Conservation (phyloP, 768 basidiomycete species). For the Termitomyces sp. region DNA sequence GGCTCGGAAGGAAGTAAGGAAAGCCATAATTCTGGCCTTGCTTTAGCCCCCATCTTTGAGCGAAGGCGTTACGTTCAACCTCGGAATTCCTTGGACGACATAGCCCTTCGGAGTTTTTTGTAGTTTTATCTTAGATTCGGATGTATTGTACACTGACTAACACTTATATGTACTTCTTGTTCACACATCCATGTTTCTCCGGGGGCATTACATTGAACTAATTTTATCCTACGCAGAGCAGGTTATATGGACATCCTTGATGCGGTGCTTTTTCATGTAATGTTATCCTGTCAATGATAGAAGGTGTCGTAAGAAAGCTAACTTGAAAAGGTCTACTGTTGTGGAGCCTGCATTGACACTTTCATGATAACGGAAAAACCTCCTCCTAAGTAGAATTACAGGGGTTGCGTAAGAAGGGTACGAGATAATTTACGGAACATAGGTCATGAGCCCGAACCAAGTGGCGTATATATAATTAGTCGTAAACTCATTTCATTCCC, state of each 20-base stretch:
- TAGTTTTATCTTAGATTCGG: background rate
- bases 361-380: background rate
- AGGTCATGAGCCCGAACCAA: slow-evolving; percentile 11
- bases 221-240: background rate
- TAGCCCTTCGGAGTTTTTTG: slow-evolving; percentile 34
- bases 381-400: slow-evolving; percentile 1
- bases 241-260: background rate
- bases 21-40: slow-evolving; percentile 30
- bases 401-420: slow-evolving; percentile 1
- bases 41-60: slow-evolving; percentile 62
- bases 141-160: background rate
- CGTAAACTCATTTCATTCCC: slow-evolving; percentile 10
- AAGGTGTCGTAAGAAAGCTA: background rate
- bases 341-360: background rate
- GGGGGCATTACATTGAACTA: background rate
- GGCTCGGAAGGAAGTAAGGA: slow-evolving; percentile 24
- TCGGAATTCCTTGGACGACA: slow-evolving; percentile 62
- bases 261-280: background rate
- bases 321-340: background rate
- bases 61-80: slow-evolving; percentile 46
- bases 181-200: background rate
- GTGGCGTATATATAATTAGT: slow-evolving; percentile 15
- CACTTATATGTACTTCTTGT: background rate
- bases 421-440: slow-evolving; percentile 10
- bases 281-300: background rate